Percentiles rank a stretch among this genome's conserved stretches.
Evolutionary conservation across 768 basidiomycete species (phyloP).

Genomic region (Phaffia tasmanica): DNA sequence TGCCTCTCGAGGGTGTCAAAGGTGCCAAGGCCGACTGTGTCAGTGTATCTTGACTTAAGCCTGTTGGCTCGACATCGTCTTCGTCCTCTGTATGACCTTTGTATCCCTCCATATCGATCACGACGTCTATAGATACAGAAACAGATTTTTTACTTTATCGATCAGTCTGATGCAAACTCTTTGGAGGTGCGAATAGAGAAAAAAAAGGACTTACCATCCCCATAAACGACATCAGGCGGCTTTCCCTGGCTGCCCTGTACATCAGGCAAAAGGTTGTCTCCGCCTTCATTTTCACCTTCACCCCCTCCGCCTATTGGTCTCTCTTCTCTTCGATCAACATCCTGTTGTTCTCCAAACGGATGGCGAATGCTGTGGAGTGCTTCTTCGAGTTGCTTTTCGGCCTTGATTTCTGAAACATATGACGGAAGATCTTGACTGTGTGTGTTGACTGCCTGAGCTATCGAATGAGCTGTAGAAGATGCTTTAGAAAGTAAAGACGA

Average conservation of each 20-base stretch:
- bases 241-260: conserved; percentile 42
- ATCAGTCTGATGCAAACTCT: conserved; percentile 8
- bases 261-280: conserved; percentile 42
- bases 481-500: conserved; percentile 33
- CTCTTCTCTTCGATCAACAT: not conserved
- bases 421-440: conserved; percentile 6
- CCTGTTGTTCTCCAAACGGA: not conserved
- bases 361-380: conserved; percentile 16
- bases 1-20: not conserved
- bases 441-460: conserved; percentile 16
- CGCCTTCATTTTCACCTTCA: not conserved
- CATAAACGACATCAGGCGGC: conserved; percentile 53
- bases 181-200: conserved; percentile 28
- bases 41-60: too few species aligned
- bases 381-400: conserved; percentile 18
- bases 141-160: conserved; percentile 6
- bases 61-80: too few species aligned
- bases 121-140: conserved; percentile 47
- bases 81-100: conserved; percentile 27
- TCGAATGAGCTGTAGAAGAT: conserved; percentile 28
- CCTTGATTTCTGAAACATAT: conserved; percentile 13
- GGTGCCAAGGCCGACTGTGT: too few species aligned
- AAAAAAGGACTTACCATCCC: conserved; percentile 42
- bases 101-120: conserved; percentile 74
- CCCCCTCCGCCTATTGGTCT: conserved; percentile 2